Evolutionary conservation across 2,329 filamentous ascomycete genomes (phyloP).

Genomic region (Stylonectria norvegica): DNA sequence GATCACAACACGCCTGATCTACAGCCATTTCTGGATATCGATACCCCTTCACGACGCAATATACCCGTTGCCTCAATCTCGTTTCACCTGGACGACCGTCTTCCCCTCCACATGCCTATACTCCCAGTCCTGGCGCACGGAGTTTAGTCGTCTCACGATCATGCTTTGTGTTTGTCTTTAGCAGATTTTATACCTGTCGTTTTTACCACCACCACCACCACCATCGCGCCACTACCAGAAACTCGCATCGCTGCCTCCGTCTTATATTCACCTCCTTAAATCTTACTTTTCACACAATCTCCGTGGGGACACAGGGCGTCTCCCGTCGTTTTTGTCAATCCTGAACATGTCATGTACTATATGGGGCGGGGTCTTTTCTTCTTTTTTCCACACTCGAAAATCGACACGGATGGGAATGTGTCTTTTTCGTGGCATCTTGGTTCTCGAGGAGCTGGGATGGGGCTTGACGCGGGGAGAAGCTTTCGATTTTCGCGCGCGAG

Average conservation of each 20-base stretch:
- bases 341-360: slow-evolving; percentile 20
- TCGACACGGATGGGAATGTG: no score
- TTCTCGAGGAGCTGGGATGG: slow-evolving; percentile 13
- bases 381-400: no score
- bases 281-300: slow-evolving; percentile 3
- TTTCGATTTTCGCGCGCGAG: slow-evolving; percentile 10
- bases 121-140: slow-evolving; percentile 26
- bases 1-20: slow-evolving; percentile 25
- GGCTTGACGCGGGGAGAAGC: no score
- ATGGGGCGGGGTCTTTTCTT: slow-evolving; percentile 13
- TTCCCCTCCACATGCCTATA: slow-evolving; percentile 18
- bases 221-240: no score
- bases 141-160: slow-evolving; percentile 24
- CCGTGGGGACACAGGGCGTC: no score
- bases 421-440: slow-evolving; percentile 9
- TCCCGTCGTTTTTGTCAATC: slow-evolving; percentile 19
- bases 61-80: slow-evolving; percentile 30
- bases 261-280: slow-evolving; percentile 11
- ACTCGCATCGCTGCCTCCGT: no score
- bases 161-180: slow-evolving; percentile 15
- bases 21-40: slow-evolving; percentile 21
- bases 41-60: slow-evolving; percentile 32
- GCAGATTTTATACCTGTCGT: slow-evolving; percentile 17
- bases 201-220: slow-evolving; percentile 9
- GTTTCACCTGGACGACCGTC: slow-evolving; percentile 18